These are phyloP conservation scores for Brassica balearica DNA, from an alignment of 441 rosid genomes.

Conservation along the genomic window DNA sequence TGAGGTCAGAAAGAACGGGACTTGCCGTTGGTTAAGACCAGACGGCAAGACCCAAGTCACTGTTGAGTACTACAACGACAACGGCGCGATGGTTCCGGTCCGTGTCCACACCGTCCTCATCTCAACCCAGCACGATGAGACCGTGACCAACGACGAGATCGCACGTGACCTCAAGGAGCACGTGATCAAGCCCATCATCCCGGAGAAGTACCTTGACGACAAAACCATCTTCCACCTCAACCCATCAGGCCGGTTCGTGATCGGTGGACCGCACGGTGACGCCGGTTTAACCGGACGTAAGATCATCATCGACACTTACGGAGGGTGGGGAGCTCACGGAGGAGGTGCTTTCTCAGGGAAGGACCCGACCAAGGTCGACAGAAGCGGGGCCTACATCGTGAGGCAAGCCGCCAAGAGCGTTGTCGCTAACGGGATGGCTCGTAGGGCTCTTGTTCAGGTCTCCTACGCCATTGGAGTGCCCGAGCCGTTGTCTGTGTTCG, in stretches of 20 bases:
- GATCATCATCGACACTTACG: conserved; percentile 58
- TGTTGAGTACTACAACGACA: conserved; percentile 67
- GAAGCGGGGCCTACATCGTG: conserved; percentile 67
- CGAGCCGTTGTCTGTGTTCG: conserved; percentile 66
- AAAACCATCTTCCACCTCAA: conserved; percentile 74
- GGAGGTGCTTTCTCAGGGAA: conserved; percentile 58
- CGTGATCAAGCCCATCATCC: conserved; percentile 65
- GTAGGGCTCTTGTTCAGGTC: conserved; percentile 68
- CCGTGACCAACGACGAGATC: conserved; percentile 70
- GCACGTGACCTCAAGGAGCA: conserved; percentile 69
- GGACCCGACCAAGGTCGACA: conserved; percentile 55
- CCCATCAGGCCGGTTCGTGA: conserved; percentile 71
- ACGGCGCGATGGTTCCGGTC: conserved; percentile 67
- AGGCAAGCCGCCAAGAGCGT: conserved; percentile 78
- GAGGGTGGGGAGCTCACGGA: conserved; percentile 59
- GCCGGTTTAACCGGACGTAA: conserved; percentile 75
- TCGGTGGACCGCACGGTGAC: conserved; percentile 79
- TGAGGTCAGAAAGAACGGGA: conserved; percentile 66
- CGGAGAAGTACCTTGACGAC: conserved; percentile 66
- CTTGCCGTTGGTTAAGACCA: conserved; percentile 70
- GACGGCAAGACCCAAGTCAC: conserved; percentile 79
- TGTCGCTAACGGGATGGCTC: conserved; percentile 71
- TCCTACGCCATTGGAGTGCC: conserved; percentile 78
- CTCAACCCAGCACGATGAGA: conserved; percentile 74
- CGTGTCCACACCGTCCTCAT: conserved; percentile 70